phyloP scores from a whole-genome alignment of 164 flowering plant species.

The Dillenia suffruticosa region DNA sequence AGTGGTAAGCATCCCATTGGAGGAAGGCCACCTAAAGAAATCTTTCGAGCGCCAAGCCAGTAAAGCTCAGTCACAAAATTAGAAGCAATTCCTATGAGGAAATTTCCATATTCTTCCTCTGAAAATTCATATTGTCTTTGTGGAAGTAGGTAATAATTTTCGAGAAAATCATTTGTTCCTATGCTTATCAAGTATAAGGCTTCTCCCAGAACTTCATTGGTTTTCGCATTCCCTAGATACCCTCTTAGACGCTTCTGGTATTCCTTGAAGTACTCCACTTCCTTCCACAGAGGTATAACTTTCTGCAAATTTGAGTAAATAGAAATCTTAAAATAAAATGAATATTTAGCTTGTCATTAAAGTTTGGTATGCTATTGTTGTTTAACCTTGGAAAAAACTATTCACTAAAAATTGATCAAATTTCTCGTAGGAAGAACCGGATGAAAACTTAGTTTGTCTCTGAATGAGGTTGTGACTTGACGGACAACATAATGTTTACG shows the following conservation, averaged over 20 bases:
- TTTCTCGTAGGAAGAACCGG: too few species aligned
- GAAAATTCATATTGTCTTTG: slow-evolving; percentile 26
- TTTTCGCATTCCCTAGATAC: slow-evolving; percentile 34
- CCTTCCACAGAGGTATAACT: slow-evolving; percentile 65
- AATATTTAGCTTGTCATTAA: too few species aligned
- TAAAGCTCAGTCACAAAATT: slow-evolving; percentile 32
- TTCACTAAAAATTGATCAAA: too few species aligned
- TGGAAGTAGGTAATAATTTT: slow-evolving; percentile 37
- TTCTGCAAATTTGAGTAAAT: slow-evolving; percentile 29
- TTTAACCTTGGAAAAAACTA: too few species aligned
- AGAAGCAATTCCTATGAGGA: slow-evolving; percentile 30
- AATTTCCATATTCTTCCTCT: slow-evolving; percentile 31
- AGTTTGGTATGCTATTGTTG: too few species aligned
- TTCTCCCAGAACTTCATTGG: slow-evolving; percentile 26
- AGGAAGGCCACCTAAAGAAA: slow-evolving; percentile 45
- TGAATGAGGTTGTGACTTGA: too few species aligned
- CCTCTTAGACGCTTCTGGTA: slow-evolving; percentile 39
- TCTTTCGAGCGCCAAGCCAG: slow-evolving; percentile 43
- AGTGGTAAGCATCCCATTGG: slow-evolving; percentile 81
- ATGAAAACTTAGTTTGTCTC: too few species aligned
- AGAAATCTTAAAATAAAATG: not conserved
- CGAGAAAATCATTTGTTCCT: slow-evolving; percentile 77
- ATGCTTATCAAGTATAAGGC: slow-evolving; percentile 54
- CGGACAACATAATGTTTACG: too few species aligned
- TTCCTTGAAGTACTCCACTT: slow-evolving; percentile 59